A percentile compares a stretch with the other conserved stretches of the same genome.
Evolutionary conservation across 2,329 filamentous ascomycete genomes (phyloP).

Genomic region (Lojkania enalia): DNA sequence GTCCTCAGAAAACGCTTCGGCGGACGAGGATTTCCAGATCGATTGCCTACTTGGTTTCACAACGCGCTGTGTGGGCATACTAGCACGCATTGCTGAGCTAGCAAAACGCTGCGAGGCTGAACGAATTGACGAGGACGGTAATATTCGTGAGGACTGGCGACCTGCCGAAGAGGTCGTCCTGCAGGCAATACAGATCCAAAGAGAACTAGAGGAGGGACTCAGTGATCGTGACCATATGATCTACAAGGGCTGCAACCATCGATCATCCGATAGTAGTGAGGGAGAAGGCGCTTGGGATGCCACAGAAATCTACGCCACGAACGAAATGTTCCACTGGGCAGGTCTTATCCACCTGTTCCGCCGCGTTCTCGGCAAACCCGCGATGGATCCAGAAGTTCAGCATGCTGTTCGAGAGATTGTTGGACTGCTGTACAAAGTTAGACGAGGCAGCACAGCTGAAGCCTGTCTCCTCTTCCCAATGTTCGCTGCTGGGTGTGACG

Average conservation of each 20-base stretch:
- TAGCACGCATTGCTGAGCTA: conserved; percentile 73
- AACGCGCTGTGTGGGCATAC: conserved; percentile 68
- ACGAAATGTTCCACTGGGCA: conserved; percentile 79
- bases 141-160: conserved; percentile 59
- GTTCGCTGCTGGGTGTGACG: conserved; percentile 81
- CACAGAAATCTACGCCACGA: conserved; percentile 69
- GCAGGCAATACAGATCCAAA: conserved; percentile 63
- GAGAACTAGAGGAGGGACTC: conserved; percentile 62
- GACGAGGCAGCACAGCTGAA: conserved; percentile 70
- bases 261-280: conserved; percentile 39
- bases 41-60: conserved; percentile 84
- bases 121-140: conserved; percentile 60
- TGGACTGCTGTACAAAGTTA: conserved; percentile 63
- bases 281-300: conserved; percentile 58
- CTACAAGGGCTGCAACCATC: conserved; percentile 50
- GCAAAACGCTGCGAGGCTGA: conserved; percentile 69
- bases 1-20: conserved; percentile 49
- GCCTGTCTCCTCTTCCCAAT: conserved; percentile 77
- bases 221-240: conserved; percentile 32
- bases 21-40: conserved; percentile 68
- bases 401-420: conserved; percentile 66
- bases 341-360: conserved; percentile 76
- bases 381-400: conserved; percentile 63
- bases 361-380: conserved; percentile 67
- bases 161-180: conserved; percentile 59